Conservation (phyloP, 2,329 filamentous ascomycete species). For the Calonectria hawksworthii region DNA sequence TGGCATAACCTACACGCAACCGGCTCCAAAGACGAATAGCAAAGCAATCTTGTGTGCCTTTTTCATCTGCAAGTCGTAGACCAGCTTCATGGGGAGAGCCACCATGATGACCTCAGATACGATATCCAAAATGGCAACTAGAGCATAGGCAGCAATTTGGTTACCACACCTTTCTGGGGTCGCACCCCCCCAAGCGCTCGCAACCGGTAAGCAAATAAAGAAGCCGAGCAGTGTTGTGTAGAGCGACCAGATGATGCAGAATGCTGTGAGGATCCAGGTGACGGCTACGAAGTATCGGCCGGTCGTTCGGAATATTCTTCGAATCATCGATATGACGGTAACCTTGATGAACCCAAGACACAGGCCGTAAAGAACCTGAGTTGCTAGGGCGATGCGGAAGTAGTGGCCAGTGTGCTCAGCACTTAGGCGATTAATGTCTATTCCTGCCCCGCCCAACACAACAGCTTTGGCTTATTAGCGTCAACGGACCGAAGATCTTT, state of each 20-base stretch:
- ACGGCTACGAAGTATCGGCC: slow-evolving; percentile 10
- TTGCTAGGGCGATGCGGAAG: slow-evolving; percentile 19
- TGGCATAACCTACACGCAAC: slow-evolving; percentile 26
- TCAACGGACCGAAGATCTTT: neutral
- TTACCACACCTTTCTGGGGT: slow-evolving; percentile 1
- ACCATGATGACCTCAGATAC: slow-evolving; percentile 19
- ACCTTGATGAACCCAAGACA: slow-evolving; percentile 31
- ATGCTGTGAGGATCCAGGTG: slow-evolving; percentile 2
- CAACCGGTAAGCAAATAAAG: slow-evolving; percentile 19
- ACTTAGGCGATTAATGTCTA: neutral
- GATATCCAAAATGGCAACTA: slow-evolving; percentile 21
- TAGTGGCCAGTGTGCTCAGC: slow-evolving; percentile 9
- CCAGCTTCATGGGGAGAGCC: slow-evolving; percentile 14
- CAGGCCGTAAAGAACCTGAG: slow-evolving; percentile 27
- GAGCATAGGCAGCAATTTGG: slow-evolving; percentile 4
- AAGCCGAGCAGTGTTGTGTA: slow-evolving; percentile 23
- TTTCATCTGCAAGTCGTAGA: slow-evolving; percentile 22
- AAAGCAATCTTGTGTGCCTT: slow-evolving; percentile 25
- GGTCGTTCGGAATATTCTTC: slow-evolving; percentile 26
- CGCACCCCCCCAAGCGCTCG: slow-evolving; percentile 17
- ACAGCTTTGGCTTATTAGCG: neutral
- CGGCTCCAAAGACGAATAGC: slow-evolving; percentile 21
- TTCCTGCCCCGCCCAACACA: slow-evolving; percentile 10
- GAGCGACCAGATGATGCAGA: slow-evolving; percentile 14
- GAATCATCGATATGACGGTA: slow-evolving; percentile 28